Evolutionary conservation across 257 asterid species (phyloP).

Genomic region (Penstemon barbatus): DNA sequence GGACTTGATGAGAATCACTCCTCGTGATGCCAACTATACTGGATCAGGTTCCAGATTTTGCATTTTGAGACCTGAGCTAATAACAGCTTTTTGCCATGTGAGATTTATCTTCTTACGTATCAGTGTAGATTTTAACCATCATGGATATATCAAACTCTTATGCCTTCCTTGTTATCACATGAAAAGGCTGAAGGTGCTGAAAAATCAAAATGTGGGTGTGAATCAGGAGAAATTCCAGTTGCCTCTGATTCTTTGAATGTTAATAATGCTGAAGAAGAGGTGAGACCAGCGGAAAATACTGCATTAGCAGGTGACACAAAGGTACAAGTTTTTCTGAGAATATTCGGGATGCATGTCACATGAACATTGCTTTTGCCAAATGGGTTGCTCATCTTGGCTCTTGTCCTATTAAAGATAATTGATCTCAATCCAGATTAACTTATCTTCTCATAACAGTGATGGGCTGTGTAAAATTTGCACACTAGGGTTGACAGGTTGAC

Average conservation of each 20-base stretch:
- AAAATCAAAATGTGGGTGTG: conserved; percentile 46
- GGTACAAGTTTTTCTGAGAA: conserved; percentile 35
- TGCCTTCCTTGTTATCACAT: conserved; percentile 21
- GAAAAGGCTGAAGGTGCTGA: conserved; percentile 65
- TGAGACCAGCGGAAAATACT: conserved; percentile 33
- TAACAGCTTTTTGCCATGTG: conserved; percentile 78
- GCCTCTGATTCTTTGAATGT: conserved; percentile 44
- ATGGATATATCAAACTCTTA: conserved; percentile 18
- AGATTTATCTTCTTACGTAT: conserved; percentile 22
- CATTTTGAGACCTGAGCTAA: conserved; percentile 88
- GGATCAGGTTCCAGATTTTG: conserved; percentile 85
- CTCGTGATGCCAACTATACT: conserved; percentile 88
- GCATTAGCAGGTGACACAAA: conserved; percentile 38
- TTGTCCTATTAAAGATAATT: no score
- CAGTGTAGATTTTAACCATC: neutral
- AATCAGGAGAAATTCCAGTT: conserved; percentile 38
- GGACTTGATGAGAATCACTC: conserved; percentile 97
- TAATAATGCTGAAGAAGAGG: conserved; percentile 39
- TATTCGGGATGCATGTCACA: conserved; percentile 20
- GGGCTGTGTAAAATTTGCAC: neutral
- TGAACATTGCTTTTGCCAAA: conserved; percentile 15
- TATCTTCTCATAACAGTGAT: neutral
- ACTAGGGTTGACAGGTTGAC: neutral
- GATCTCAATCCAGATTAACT: no score
- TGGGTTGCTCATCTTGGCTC: neutral